Conservation (phyloP, 2,329 filamentous ascomycete species). For the Alternaria arbusti region DNA sequence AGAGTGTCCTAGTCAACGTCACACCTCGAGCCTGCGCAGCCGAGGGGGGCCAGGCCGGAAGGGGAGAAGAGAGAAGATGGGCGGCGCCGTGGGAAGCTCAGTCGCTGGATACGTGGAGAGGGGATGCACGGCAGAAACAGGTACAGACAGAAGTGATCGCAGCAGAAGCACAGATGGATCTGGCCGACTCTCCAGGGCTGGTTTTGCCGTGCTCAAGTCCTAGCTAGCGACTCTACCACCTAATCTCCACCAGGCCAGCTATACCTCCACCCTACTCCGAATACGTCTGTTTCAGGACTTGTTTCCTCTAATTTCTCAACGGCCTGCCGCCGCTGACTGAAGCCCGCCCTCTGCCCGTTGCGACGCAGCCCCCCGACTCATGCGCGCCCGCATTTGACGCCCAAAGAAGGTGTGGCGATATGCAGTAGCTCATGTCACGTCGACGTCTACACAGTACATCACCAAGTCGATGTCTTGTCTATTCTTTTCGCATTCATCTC, state of each 20-base stretch:
- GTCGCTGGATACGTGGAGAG: not conserved
- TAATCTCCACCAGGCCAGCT: not conserved
- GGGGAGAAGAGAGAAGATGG: not conserved
- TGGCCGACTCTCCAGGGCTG: not conserved
- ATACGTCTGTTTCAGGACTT: not conserved
- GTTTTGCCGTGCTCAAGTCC: not conserved
- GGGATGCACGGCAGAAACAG: not conserved
- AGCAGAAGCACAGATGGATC: not conserved
- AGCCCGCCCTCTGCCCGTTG: not conserved
- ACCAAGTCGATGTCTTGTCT: not conserved
- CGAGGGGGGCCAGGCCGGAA: not conserved
- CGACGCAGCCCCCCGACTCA: constrained; percentile 1
- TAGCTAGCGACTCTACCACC: not conserved
- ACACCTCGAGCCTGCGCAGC: constrained; percentile 1
- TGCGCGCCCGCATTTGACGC: constrained; percentile 16
- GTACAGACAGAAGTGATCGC: not conserved
- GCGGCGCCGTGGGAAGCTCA: not conserved
- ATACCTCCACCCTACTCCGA: constrained; percentile 4
- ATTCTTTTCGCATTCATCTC: not conserved
- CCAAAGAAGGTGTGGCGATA: not conserved
- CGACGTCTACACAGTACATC: not conserved
- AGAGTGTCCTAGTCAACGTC: not conserved
- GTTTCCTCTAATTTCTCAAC: constrained; percentile 16
- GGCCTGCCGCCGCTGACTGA: constrained; percentile 5
- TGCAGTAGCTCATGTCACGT: constrained; percentile 5